A percentile compares a stretch with the other conserved stretches of the same genome.
Evolutionary conservation across 2,329 filamentous ascomycete genomes (phyloP).

Genomic region (Dryadomyces sulphureus): DNA sequence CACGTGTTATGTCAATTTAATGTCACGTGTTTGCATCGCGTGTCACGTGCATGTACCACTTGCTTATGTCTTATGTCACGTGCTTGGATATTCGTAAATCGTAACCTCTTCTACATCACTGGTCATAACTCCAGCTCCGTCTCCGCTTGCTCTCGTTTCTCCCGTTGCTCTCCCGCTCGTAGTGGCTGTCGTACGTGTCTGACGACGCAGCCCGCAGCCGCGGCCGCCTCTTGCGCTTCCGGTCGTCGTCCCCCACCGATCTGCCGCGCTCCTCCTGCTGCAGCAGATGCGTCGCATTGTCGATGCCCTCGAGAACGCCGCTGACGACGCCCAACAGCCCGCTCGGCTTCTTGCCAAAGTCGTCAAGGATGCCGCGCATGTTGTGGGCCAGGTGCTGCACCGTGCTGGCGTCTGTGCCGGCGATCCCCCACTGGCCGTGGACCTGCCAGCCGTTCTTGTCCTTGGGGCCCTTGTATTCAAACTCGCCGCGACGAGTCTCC

Average conservation of each 20-base stretch:
- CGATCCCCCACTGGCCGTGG: slow-evolving; percentile 28
- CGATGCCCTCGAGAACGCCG: slow-evolving; percentile 12
- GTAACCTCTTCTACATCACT: too few species aligned
- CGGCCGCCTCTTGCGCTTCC: slow-evolving; percentile 10
- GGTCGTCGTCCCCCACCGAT: slow-evolving; percentile 5
- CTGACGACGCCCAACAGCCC: slow-evolving; percentile 16
- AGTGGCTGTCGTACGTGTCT: neutral
- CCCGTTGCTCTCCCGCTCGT: neutral
- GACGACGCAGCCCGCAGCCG: neutral
- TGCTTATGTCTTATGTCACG: too few species aligned
- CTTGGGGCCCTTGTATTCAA: slow-evolving; percentile 20
- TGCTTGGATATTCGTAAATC: too few species aligned
- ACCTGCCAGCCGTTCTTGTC: slow-evolving; percentile 20
- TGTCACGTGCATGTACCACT: too few species aligned
- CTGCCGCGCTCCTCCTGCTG: neutral
- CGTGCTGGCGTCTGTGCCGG: slow-evolving; percentile 25
- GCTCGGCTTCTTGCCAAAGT: slow-evolving; percentile 6
- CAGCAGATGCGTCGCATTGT: slow-evolving; percentile 3
- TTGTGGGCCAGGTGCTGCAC: slow-evolving; percentile 21
- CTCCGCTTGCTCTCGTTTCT: slow-evolving; percentile 4
- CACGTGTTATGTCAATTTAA: too few species aligned
- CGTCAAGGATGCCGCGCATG: slow-evolving; percentile 19
- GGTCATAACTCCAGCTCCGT: slow-evolving; percentile 7
- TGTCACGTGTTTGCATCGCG: too few species aligned
- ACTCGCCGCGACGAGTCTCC: slow-evolving; percentile 26